Conservation (phyloP, 352 stramenopile genomes). For the Pythium rishiriense region DNA sequence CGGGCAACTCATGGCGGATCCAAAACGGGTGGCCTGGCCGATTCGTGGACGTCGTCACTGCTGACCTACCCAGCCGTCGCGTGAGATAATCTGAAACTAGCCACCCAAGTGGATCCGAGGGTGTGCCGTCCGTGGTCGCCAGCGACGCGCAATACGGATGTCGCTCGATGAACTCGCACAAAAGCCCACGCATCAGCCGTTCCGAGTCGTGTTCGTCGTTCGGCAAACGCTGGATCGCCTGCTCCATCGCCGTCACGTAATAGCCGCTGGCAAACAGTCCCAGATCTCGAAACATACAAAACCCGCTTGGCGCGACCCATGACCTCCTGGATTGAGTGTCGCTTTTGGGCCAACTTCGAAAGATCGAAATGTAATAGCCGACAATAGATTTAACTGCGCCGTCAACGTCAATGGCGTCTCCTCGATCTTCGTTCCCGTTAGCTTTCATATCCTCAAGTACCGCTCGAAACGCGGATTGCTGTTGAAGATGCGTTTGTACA, state of each 20-base stretch:
- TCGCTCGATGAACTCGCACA: slow-evolving; percentile 5
- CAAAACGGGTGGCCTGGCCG: slow-evolving; percentile 8
- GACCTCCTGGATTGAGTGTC: not conserved
- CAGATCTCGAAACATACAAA: slow-evolving; percentile 56
- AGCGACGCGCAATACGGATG: not conserved
- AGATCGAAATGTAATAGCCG: slow-evolving; percentile 8
- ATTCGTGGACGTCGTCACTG: not conserved
- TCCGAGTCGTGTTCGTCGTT: not conserved
- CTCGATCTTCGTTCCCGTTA: not conserved
- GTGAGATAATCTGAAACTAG: slow-evolving; percentile 7
- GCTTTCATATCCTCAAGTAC: slow-evolving; percentile 10
- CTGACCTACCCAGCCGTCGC: not conserved
- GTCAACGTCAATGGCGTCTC: not conserved
- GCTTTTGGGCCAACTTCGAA: not conserved
- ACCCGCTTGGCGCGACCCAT: slow-evolving; percentile 19
- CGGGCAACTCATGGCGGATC: slow-evolving; percentile 16
- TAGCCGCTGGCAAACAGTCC: slow-evolving; percentile 55
- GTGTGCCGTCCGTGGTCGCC: not conserved
- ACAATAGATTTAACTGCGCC: not conserved
- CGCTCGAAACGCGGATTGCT: slow-evolving; percentile 5
- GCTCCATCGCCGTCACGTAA: slow-evolving; percentile 47
- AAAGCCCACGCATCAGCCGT: not conserved
- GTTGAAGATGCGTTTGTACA: not conserved
- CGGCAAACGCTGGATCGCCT: slow-evolving; percentile 27
- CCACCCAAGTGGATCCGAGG: slow-evolving; percentile 6